Conservation (phyloP, 495 filamentous ascomycete species). For the Talaromyces liani region DNA sequence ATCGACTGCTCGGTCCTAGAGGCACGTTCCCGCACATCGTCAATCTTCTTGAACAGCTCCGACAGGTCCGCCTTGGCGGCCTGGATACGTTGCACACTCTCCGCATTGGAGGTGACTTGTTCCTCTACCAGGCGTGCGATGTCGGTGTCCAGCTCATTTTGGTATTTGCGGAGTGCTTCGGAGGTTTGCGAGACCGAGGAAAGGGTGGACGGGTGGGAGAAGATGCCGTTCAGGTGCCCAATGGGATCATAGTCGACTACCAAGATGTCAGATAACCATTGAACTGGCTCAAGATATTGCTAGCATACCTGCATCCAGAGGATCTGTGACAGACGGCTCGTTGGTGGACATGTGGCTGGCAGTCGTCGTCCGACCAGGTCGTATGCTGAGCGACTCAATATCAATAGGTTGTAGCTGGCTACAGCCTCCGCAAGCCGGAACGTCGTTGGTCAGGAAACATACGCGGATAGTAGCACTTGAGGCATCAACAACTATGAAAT, state of each 20-base stretch:
- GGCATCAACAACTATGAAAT: neutral
- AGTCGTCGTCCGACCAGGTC: constrained; percentile 8
- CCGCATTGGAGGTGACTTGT: constrained; percentile 80
- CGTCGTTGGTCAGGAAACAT: neutral
- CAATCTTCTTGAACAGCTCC: constrained; percentile 90
- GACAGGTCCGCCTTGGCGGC: constrained; percentile 82
- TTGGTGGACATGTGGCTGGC: constrained; percentile 34
- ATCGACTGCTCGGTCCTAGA: constrained; percentile 91
- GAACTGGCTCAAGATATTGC: neutral
- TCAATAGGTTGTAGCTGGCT: neutral
- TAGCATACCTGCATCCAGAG: constrained; percentile 37
- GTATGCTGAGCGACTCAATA: neutral
- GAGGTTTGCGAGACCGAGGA: constrained; percentile 68
- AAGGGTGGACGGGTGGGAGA: constrained; percentile 84
- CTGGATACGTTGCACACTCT: constrained; percentile 83
- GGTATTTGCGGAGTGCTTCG: constrained; percentile 61
- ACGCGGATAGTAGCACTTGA: neutral
- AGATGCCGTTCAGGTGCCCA: constrained; percentile 86
- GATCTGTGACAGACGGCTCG: constrained; percentile 30
- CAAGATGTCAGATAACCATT: constrained; percentile 9
- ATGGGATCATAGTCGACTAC: constrained; percentile 91
- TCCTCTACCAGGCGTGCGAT: constrained; percentile 69
- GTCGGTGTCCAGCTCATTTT: constrained; percentile 76
- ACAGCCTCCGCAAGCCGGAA: neutral
- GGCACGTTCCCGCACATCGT: constrained; percentile 83